These are phyloP conservation scores for Rhizopus sp. DNA, from an alignment of 371 early-diverging fungal genomes.

Conservation along the genomic window DNA sequence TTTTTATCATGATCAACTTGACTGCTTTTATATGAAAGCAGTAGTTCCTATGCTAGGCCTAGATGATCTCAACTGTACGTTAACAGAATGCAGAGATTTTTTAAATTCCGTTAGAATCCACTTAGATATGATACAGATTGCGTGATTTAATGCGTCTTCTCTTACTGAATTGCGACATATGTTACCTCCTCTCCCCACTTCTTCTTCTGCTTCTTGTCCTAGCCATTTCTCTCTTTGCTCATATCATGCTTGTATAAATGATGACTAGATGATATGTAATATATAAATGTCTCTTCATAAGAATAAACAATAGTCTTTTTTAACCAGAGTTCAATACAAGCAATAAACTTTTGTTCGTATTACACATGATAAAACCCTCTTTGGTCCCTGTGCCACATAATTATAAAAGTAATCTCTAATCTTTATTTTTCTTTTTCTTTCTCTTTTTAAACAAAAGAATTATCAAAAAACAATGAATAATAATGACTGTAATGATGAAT, in stretches of 20 bases:
- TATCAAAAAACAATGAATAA: slow-evolving; percentile 9
- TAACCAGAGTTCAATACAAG: no score
- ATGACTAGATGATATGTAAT: neutral
- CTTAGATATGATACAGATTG: slow-evolving; percentile 10
- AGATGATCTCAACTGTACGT: no score
- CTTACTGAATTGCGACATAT: slow-evolving; percentile 21
- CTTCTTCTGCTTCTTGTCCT: slow-evolving; percentile 2
- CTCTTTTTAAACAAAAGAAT: neutral
- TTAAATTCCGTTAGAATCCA: slow-evolving; percentile 5
- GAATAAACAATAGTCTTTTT: neutral
- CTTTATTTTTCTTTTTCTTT: slow-evolving; percentile 1
- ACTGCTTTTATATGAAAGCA: no score
- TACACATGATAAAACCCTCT: neutral
- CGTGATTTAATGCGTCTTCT: slow-evolving; percentile 22
- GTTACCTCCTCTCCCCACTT: neutral
- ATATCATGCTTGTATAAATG: neutral
- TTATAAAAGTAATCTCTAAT: neutral
- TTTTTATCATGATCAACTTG: no score
- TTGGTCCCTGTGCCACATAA: neutral
- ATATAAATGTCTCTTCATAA: neutral
- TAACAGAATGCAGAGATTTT: no score
- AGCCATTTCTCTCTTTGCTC: neutral
- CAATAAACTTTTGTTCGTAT: neutral
- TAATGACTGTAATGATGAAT: slow-evolving; percentile 2
- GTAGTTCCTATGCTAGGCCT: no score